phyloP scores from a whole-genome alignment of 305 asterid genomes.

The Caryopteris hybrid region DNA sequence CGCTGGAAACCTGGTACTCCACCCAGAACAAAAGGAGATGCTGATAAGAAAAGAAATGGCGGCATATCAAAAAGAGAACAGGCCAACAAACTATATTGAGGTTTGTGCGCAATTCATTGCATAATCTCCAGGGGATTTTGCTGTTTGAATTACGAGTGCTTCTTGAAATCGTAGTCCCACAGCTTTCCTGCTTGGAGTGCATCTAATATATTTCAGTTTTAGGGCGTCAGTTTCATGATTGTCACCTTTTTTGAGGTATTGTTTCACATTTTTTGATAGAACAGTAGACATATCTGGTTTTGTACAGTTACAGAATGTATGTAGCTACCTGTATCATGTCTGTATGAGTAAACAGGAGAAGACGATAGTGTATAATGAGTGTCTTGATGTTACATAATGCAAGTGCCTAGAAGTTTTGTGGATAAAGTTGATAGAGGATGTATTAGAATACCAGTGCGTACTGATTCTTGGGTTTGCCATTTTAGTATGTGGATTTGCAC shows the following conservation, averaged over 20 bases:
- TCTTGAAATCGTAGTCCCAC: not conserved
- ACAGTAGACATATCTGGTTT: constrained; percentile 15
- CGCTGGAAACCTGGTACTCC: constrained; percentile 45
- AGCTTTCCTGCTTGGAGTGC: not conserved
- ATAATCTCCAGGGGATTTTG: not conserved
- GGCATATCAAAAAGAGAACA: constrained; percentile 28
- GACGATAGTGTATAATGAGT: constrained; percentile 16
- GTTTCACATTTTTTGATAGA: constrained; percentile 7
- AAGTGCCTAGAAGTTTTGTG: constrained; percentile 18
- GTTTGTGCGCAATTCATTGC: too few species aligned
- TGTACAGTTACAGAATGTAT: constrained; percentile 28
- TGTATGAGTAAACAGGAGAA: constrained; percentile 5
- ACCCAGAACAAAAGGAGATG: constrained; percentile 43
- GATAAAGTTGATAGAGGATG: not conserved
- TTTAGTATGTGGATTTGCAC: too few species aligned
- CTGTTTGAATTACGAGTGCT: not conserved
- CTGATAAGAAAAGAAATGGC: constrained; percentile 30
- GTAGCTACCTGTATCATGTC: too few species aligned
- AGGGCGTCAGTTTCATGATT: too few species aligned
- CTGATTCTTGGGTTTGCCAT: too few species aligned
- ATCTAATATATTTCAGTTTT: not conserved
- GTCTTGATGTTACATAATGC: constrained; percentile 8
- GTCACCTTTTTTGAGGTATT: too few species aligned
- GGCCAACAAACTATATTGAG: constrained; percentile 19
- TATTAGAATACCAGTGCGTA: too few species aligned